These are phyloP conservation scores for Salvia miltiorrhiza DNA, from an alignment of 257 asterid species.

Conservation along the genomic window DNA sequence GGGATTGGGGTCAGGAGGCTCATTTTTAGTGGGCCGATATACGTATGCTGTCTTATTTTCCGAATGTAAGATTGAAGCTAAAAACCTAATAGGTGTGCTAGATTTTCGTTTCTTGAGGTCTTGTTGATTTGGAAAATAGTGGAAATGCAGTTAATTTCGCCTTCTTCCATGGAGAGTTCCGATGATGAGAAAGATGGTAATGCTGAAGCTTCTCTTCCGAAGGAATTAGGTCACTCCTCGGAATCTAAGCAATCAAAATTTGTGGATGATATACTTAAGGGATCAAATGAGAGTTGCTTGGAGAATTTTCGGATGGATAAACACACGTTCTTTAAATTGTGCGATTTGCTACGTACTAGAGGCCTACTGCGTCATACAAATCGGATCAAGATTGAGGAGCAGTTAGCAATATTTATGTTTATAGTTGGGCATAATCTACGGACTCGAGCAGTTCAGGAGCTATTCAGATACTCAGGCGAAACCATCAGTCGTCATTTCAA, in stretches of 20 bases:
- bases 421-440: constrained; percentile 46
- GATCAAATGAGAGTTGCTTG: constrained; percentile 34
- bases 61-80: background rate
- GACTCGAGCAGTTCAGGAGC: constrained; percentile 51
- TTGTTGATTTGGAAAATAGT: background rate
- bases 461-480: constrained; percentile 45
- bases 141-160: constrained; percentile 20
- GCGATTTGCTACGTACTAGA: constrained; percentile 34
- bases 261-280: constrained; percentile 41
- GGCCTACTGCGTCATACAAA: constrained; percentile 47
- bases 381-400: constrained; percentile 47
- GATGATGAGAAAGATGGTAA: constrained; percentile 33
- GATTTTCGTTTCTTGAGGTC: background rate
- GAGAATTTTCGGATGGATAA: constrained; percentile 50
- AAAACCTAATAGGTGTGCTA: background rate
- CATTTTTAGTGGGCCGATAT: background rate
- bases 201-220: constrained; percentile 16
- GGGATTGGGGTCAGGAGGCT: background rate
- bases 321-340: constrained; percentile 30
- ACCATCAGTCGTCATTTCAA: constrained; percentile 52
- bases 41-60: background rate
- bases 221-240: constrained; percentile 22
- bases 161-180: constrained; percentile 32
- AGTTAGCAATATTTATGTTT: constrained; percentile 44
- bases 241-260: constrained; percentile 28